Percentiles rank a stretch among this genome's conserved stretches.
Conservation (phyloP, 1,284 basidiomycete species). For the Cryptococcus sp. region DNA sequence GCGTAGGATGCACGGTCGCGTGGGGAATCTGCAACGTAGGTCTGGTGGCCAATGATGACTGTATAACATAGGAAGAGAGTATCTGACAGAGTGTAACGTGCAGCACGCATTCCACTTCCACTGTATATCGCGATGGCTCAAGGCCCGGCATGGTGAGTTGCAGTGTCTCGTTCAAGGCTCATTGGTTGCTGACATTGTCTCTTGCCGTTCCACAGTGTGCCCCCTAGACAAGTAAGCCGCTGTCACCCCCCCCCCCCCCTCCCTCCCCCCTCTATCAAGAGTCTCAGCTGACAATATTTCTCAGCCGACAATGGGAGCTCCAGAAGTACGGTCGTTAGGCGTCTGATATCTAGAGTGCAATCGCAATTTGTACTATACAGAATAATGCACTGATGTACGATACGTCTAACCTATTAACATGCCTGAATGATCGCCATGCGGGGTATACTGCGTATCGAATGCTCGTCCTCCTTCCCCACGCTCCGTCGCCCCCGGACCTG, state of each 20-base stretch:
- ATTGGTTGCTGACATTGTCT: conserved; percentile 11
- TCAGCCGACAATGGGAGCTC: conserved; percentile 51
- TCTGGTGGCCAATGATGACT: conserved; percentile 10
- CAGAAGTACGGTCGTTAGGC: conserved; percentile 50
- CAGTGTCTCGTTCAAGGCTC: neutral
- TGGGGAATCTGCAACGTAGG: conserved; percentile 99
- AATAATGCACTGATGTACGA: conserved; percentile 10
- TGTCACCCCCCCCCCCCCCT: no score
- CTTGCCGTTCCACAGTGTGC: conserved; percentile 61
- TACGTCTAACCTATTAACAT: neutral
- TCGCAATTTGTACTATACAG: conserved; percentile 2
- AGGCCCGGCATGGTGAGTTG: conserved; percentile 73
- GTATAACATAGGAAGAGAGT: neutral
- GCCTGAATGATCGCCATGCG: neutral
- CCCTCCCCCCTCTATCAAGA: conserved; percentile 55
- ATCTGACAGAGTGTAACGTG: neutral
- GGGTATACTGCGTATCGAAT: conserved; percentile 2
- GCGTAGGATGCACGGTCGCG: conserved; percentile 88
- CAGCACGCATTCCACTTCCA: conserved; percentile 99
- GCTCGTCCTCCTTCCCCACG: no score
- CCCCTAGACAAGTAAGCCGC: conserved; percentile 82
- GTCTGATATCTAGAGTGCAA: neutral
- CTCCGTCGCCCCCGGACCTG: no score
- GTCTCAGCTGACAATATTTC: conserved; percentile 55
- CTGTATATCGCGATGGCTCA: conserved; percentile 99